Percentiles rank a stretch among this genome's conserved stretches.
Conservation (phyloP, 208 protist genomes). For the Leishmania turanica region DNA sequence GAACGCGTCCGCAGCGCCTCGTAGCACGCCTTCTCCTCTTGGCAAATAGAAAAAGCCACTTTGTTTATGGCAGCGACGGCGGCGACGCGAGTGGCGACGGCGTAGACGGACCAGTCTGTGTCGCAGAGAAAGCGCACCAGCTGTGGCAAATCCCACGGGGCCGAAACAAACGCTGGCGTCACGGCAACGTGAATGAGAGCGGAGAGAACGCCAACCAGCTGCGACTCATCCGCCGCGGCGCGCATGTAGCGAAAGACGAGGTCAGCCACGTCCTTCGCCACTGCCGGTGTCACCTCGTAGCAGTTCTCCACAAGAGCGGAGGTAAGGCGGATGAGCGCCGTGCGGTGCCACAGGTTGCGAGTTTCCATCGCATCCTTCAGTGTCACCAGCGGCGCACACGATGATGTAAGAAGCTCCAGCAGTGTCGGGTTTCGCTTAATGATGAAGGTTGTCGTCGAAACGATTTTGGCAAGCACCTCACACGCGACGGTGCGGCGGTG, state of each 20-base stretch:
- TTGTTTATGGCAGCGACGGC: conserved; percentile 49
- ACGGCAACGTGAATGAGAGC: conserved; percentile 51
- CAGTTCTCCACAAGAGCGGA: conserved; percentile 69
- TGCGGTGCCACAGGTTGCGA: conserved; percentile 58
- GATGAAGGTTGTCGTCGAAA: conserved; percentile 50
- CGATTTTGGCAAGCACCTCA: conserved; percentile 71
- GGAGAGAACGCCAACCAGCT: conserved; percentile 61
- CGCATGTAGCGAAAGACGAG: conserved; percentile 54
- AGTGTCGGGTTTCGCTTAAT: conserved; percentile 77
- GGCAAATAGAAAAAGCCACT: conserved; percentile 39
- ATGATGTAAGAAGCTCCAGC: conserved; percentile 58
- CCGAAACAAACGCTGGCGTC: conserved; percentile 49
- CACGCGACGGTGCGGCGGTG: conserved; percentile 56
- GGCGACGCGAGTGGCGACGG: conserved; percentile 41
- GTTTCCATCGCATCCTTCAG: conserved; percentile 66
- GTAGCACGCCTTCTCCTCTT: conserved; percentile 38
- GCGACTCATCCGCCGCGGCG: conserved; percentile 42
- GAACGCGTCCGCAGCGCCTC: conserved; percentile 29
- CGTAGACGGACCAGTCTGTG: conserved; percentile 51
- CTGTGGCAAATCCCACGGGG: conserved; percentile 58
- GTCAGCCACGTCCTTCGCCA: conserved; percentile 46
- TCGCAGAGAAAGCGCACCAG: conserved; percentile 64
- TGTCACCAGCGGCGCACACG: conserved; percentile 51
- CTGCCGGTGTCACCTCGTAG: conserved; percentile 62
- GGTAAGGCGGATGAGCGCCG: conserved; percentile 61